phyloP scores from a whole-genome alignment of 1,139 yeast species.

The Hansenula anomala region DNA sequence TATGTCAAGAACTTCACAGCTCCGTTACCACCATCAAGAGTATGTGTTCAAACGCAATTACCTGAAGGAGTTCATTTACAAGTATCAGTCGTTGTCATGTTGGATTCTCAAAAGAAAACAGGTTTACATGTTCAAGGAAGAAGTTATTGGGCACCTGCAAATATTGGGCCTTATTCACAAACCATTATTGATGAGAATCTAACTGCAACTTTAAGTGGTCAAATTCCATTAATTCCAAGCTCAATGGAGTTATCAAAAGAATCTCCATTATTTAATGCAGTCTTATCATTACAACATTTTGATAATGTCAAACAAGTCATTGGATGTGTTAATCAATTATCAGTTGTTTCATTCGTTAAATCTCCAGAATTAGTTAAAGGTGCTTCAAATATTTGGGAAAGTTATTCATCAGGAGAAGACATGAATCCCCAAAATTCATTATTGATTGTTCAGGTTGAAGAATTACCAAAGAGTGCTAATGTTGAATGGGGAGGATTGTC shows the following conservation, averaged over 20 bases:
- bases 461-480: conserved; percentile 63
- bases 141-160: conserved; percentile 97
- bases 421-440: conserved; percentile 29
- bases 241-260: conserved; percentile 45
- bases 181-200: conserved; percentile 44
- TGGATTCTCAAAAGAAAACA: conserved; percentile 30
- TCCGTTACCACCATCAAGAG: conserved; percentile 81
- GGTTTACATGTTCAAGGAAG: conserved; percentile 90
- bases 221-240: conserved; percentile 78
- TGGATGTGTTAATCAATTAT: conserved; percentile 37
- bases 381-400: conserved; percentile 13
- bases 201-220: conserved; percentile 77
- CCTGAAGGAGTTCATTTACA: conserved; percentile 38
- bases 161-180: conserved; percentile 96
- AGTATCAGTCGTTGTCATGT: conserved; percentile 52
- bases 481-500: conserved; percentile 78
- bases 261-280: conserved; percentile 31
- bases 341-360: conserved; percentile 53
- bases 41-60: conserved; percentile 65
- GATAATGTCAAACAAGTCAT: conserved; percentile 57
- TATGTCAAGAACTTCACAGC: conserved; percentile 52
- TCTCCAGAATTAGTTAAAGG: conserved; percentile 22
- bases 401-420: conserved; percentile 24
- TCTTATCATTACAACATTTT: conserved; percentile 70
- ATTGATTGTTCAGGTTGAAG: conserved; percentile 52